Evolutionary conservation across 1,284 basidiomycete genomes (phyloP).

Genomic region (Boletus sp.): DNA sequence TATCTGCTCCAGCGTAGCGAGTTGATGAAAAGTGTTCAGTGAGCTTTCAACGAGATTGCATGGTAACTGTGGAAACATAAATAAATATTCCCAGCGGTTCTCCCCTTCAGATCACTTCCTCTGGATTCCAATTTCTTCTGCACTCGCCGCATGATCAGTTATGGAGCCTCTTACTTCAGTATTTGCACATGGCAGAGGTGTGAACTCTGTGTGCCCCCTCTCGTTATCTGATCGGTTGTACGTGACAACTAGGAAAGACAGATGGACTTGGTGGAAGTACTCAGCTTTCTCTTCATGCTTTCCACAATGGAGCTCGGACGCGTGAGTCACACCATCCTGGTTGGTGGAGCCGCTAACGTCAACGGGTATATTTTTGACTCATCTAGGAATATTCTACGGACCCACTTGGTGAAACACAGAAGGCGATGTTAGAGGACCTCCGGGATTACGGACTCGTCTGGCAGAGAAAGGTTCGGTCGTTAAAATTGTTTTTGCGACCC

Average conservation of each 20-base stretch:
- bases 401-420: slow-evolving; percentile 75
- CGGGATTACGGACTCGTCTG: slow-evolving; percentile 94
- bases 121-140: slow-evolving; percentile 95
- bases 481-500: background rate
- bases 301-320: slow-evolving; percentile 90
- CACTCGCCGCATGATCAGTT: slow-evolving; percentile 95
- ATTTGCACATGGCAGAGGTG: slow-evolving; percentile 79
- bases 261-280: slow-evolving; percentile 91
- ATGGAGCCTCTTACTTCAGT: slow-evolving; percentile 95
- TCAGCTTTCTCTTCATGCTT: slow-evolving; percentile 94
- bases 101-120: slow-evolving; percentile 82
- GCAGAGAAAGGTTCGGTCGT: slow-evolving; percentile 56
- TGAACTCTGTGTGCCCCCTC: slow-evolving; percentile 16
- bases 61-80: slow-evolving; percentile 1
- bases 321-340: slow-evolving; percentile 41
- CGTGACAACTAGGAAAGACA: slow-evolving; percentile 58
- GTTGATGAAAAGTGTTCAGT: slow-evolving; percentile 75
- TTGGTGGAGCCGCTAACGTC: slow-evolving; percentile 1
- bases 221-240: slow-evolving; percentile 1
- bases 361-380: slow-evolving; percentile 4
- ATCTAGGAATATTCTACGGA: slow-evolving; percentile 85
- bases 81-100: slow-evolving; percentile 44
- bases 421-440: slow-evolving; percentile 87
- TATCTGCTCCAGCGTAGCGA: slow-evolving; percentile 81
- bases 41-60: slow-evolving; percentile 24